These are phyloP conservation scores for Trametes sanguinea DNA, from an alignment of 768 basidiomycete genomes.

Conservation along the genomic window DNA sequence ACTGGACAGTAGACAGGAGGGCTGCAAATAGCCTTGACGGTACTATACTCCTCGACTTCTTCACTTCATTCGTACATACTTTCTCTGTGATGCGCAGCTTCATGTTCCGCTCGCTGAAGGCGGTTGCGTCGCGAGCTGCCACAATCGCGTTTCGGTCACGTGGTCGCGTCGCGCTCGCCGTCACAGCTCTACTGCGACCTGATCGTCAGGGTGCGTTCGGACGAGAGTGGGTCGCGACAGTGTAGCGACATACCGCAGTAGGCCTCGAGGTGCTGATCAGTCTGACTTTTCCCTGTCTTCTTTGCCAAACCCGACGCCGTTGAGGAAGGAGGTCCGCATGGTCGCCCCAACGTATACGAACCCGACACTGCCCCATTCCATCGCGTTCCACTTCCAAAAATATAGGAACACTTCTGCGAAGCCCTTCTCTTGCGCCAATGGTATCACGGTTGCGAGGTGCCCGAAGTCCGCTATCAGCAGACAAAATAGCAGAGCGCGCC, in stretches of 20 bases:
- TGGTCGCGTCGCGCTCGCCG: not conserved
- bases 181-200: not conserved
- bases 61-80: no score
- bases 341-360: slow-evolving; percentile 51
- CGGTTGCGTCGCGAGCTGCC: not conserved
- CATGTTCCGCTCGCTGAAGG: no score
- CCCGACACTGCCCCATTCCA: slow-evolving; percentile 57
- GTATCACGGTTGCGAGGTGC: slow-evolving; percentile 47
- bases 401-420: slow-evolving; percentile 42
- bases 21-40: no score
- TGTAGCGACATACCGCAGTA: no score
- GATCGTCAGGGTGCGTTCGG: not conserved
- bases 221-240: not conserved
- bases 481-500: slow-evolving; percentile 45
- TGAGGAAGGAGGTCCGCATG: slow-evolving; percentile 45
- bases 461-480: slow-evolving; percentile 53
- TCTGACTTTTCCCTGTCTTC: not conserved
- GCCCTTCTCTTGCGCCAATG: slow-evolving; percentile 38
- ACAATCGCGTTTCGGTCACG: not conserved
- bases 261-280: not conserved
- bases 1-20: no score
- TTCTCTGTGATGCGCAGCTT: no score
- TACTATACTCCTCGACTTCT: no score
- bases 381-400: slow-evolving; percentile 52
- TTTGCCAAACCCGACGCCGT: slow-evolving; percentile 36